These are phyloP conservation scores for Anthoceros angustus DNA, from an alignment of 225 moss, liverwort and hornwort genomes.

Conservation along the genomic window DNA sequence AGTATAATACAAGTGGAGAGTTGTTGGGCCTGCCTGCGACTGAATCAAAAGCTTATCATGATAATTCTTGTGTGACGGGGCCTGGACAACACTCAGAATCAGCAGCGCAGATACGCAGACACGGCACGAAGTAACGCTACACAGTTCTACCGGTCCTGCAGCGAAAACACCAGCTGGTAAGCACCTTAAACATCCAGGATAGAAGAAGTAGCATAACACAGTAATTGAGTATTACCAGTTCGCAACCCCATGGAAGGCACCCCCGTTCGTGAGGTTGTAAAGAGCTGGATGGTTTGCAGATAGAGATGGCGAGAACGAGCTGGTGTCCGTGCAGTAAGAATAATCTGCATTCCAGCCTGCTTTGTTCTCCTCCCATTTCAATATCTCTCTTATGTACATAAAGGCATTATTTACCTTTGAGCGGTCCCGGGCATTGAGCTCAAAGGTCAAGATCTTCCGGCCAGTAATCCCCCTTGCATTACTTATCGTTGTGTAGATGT, in stretches of 20 bases:
- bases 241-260: background rate
- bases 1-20: too few species aligned
- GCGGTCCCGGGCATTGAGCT: conserved; percentile 66
- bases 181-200: background rate
- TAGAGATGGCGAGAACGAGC: background rate
- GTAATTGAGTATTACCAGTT: background rate
- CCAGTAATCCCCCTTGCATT: conserved; percentile 22
- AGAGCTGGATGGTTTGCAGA: background rate
- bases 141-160: too few species aligned
- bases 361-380: conserved; percentile 72
- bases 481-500: conserved; percentile 43
- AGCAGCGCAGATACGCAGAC: too few species aligned
- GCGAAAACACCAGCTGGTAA: background rate
- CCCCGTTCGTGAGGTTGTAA: background rate
- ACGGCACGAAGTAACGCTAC: too few species aligned
- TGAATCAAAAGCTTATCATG: too few species aligned
- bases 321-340: conserved; percentile 1
- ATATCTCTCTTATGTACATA: conserved; percentile 70
- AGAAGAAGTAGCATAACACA: background rate
- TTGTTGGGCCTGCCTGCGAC: too few species aligned
- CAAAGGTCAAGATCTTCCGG: conserved; percentile 74
- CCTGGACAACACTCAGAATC: too few species aligned
- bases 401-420: conserved; percentile 62
- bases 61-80: too few species aligned
- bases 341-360: conserved; percentile 23